Base-by-base conservation (phyloP, 805 yeast genomes). In the Schwanniomyces sp. region DNA sequence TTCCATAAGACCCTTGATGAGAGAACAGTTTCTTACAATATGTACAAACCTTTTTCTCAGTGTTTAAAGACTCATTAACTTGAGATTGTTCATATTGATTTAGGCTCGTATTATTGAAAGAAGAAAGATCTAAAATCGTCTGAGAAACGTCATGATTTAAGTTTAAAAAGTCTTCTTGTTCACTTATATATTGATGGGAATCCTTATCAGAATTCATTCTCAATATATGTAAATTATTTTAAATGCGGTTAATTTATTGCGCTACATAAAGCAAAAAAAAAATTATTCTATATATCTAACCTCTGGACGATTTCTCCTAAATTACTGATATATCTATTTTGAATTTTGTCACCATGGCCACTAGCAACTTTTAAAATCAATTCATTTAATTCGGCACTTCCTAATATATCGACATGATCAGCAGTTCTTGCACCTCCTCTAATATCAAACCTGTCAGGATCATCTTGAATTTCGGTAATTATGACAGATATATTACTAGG, bases 361-460 rank as follows among this genome's bases (percentile, higher is more conserved):
- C 88, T 75, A 1, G 91, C 97, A 14, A 94, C 90, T 51, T 80
- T 79, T 46, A 92, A 71, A 10, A 94, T 74, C 58, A 91, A 71
- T 61, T 94, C 99, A 62, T 94, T 94, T 63, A 94, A 72, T 61
- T 86, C 96, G 0, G 97, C 89, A 52, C 96, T 84, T 2, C 99
- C 99, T 41, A 94, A 74, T 41, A 94, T 91, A 63, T 94, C 99
- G 26, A 94, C 99, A 66, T 94, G 99, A 59, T 94, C 99, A 1
- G 98, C 97, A 0, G 97, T 92, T 63, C 87, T 88, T 9, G 97
- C 95, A 11, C 99, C 99, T 24, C 99, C 99, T 54, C 99, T 79
- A 29, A 94, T 88, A 69, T 94, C 99, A 58, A 88, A 91, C 54
- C 88, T 72, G 60, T 89, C 96, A 0, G 99, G 99, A 62, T 91